Base-by-base conservation (phyloP, 768 basidiomycete species). In the Pisolithus sp. region DNA sequence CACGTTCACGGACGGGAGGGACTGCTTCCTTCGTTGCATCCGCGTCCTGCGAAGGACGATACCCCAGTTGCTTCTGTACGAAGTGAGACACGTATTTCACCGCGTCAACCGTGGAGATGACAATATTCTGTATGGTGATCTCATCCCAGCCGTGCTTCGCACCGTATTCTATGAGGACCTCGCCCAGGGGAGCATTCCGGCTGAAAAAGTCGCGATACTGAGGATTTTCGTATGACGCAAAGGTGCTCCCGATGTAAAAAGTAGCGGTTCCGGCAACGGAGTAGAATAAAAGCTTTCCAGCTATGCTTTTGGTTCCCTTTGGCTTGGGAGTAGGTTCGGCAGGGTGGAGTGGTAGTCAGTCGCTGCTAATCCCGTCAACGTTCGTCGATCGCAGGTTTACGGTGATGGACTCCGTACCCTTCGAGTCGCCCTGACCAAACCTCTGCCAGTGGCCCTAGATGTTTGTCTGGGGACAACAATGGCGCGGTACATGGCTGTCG, bases 201-300 rank as follows among this genome's bases (percentile, higher is more conserved):
- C 82, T 77, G 75, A 96, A 96, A 65, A 95, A 77, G 57, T 94
- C 87, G 63, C 88, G 83, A 73, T 94, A 96, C 2, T 73, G 67
- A 58, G 84, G 85, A 67, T 80, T 83, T 60, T 86, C 79, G 72
- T 87, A 86, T 20, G 90, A 81, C 52, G 83, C 71, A 67, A 89
- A 86, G 8, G 85, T 80, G 68, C 91, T 91, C 47, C 85, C 82
- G 53, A 84, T 71, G 75, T 93, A 95, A 73, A 93, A 92, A 17
- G 83, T 81, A 45, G 85, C 80, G 17, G 81, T 80, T 20, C 82
- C 75, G 9, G 81, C 76, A 40, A 85, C 70, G 15, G 89, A 83
- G 49, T 86, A 82, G 68, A 85, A 73, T 30, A 94, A 64, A 48
- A 91, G 69, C 48, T 71, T 75, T 51, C 82, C 78, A 43, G 89